Conservation (phyloP, 306 rosid species). For the Spatholobus suberectus region DNA sequence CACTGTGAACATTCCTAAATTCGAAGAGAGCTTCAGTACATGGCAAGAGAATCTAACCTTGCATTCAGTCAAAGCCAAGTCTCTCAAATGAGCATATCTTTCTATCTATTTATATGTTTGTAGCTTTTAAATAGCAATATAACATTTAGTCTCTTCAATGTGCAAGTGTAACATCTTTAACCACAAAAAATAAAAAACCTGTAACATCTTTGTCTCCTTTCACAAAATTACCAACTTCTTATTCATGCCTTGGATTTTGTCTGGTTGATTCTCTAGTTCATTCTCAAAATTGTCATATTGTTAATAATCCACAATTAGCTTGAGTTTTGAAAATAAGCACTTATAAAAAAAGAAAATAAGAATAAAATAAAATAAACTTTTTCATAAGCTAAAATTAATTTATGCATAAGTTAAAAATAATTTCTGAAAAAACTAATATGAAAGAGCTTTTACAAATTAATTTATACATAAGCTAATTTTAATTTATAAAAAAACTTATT, state of each 20-base stretch:
- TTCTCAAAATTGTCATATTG: neutral
- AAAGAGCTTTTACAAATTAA: too few species aligned
- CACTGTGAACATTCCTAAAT: neutral
- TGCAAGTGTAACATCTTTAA: neutral
- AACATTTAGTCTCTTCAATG: neutral
- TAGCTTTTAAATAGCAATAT: neutral
- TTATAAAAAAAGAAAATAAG: too few species aligned
- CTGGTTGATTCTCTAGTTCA: neutral
- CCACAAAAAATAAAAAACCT: neutral
- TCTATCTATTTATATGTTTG: neutral
- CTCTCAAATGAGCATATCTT: neutral
- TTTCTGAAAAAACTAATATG: too few species aligned
- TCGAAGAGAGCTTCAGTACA: neutral
- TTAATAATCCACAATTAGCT: neutral
- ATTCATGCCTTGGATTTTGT: neutral
- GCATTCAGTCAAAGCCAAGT: neutral
- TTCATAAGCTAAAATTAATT: too few species aligned
- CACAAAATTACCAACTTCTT: neutral
- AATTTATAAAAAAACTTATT: too few species aligned
- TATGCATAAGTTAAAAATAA: too few species aligned
- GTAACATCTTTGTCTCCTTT: neutral
- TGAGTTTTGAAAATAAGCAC: neutral
- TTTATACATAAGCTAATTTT: too few species aligned
- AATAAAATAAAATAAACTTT: too few species aligned
- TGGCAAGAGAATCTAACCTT: slow-evolving; percentile 1